Conservation (phyloP, 2,329 filamentous ascomycete genomes). For the Mycosphaerelloides madeirae region DNA sequence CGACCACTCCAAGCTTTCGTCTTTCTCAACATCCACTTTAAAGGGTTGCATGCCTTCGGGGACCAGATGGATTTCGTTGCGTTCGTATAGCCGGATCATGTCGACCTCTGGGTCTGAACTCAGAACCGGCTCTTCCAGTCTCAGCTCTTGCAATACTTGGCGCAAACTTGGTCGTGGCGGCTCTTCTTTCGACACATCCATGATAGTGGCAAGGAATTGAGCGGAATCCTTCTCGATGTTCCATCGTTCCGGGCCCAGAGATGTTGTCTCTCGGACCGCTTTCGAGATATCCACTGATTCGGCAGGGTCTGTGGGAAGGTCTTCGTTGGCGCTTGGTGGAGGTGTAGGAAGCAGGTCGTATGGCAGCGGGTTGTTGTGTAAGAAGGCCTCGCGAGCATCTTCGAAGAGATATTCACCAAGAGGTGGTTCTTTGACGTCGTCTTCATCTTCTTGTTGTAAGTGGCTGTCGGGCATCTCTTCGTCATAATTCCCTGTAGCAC, state of each 20-base stretch:
- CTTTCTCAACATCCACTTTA: conserved; percentile 37
- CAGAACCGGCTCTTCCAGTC: conserved; percentile 46
- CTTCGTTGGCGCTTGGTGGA: background rate
- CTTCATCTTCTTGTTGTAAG: too few species aligned
- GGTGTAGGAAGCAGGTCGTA: background rate
- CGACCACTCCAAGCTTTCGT: conserved; percentile 43
- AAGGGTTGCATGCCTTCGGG: conserved; percentile 24
- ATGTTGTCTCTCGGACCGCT: background rate
- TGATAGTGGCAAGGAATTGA: conserved; percentile 20
- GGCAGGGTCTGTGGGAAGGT: conserved; percentile 4
- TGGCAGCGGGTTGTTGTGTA: conserved; percentile 4
- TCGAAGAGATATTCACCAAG: background rate
- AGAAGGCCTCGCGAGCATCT: conserved; percentile 7
- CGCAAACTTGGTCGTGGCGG: background rate
- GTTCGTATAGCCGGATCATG: conserved; percentile 35
- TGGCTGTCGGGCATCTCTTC: too few species aligned
- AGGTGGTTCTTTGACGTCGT: too few species aligned
- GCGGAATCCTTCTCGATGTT: conserved; percentile 26
- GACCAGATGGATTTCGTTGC: conserved; percentile 18
- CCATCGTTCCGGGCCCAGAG: conserved; percentile 20
- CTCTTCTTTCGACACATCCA: conserved; percentile 9
- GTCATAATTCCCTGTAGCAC: too few species aligned
- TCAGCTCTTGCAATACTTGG: conserved; percentile 23
- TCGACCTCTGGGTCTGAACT: conserved; percentile 44
- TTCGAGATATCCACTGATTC: background rate